Evolutionary conservation across 2,329 filamentous ascomycete species (phyloP), one percentile per base, ranked within the genome.

Genomic region (Plenodomus tracheiphilus): DNA sequence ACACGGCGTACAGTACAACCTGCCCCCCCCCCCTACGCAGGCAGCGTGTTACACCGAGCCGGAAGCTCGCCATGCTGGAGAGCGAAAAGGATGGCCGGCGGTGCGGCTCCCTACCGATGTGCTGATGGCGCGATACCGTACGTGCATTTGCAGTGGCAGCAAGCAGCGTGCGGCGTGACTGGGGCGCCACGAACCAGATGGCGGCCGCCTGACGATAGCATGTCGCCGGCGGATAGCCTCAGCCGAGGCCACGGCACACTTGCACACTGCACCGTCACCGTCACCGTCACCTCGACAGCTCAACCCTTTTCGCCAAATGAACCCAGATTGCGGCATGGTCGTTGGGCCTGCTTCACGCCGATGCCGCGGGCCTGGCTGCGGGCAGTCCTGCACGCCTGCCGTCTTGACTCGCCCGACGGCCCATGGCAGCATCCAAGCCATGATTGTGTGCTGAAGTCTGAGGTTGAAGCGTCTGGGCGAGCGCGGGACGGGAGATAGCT

Each of bases 1-100:
- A 13, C 18, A 18, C 16, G 4, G 8, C 22, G 10, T n/a, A 25
- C 22, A 5, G 5, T 5, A 25, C 10, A 10, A 25, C 16, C 9
- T 20, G 35, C 9, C 4, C n/a, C n/a, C n/a, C n/a, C n/a, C n/a
- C n/a, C n/a, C n/a, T n/a, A n/a, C n/a, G n/a, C n/a, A n/a, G n/a
- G n/a, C n/a, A n/a, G 16, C 4, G 58, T 55, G 61, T 62, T 58
- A 45, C 54, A 63, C 54, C 43, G 43, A 51, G 45, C 41, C 41
- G 59, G 54, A 54, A 59, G 60, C 49, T 58, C 55, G 42, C 47
- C 37, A 42, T 46, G 53, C 43, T 44, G 43, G 36, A 37, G 28
- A 39, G 47, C 49, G 51, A 52, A 54, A 48, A 44, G 37, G 43
- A 45, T 10, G 40, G 22, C 37, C 46, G 20, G 32, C 13, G 46